Evolutionary conservation across 78 protist genomes (phyloP).

Genomic region (Goniomonas avonlea): DNA sequence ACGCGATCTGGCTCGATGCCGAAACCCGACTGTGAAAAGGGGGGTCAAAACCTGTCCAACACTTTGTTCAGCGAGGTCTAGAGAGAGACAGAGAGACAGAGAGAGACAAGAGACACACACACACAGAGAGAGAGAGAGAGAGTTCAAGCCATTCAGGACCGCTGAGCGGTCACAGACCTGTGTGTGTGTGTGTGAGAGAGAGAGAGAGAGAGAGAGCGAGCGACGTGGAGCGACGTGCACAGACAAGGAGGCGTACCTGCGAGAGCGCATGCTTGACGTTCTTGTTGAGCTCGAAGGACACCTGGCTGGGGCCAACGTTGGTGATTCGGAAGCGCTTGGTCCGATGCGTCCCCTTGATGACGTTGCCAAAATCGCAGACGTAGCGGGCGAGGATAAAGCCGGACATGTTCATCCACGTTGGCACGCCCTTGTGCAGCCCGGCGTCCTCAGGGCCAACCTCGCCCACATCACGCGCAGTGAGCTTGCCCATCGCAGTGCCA

Average conservation of each 20-base stretch:
- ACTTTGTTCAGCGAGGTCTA: background rate
- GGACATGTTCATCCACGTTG: background rate
- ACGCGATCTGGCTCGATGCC: slow-evolving; percentile 29
- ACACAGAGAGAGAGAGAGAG: no score
- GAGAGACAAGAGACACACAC: no score
- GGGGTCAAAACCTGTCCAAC: background rate
- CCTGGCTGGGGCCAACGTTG: slow-evolving; percentile 35
- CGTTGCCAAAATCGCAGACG: slow-evolving; percentile 58
- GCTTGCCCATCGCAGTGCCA: no score
- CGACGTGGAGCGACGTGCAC: no score
- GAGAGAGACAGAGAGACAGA: background rate
- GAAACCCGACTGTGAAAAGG: slow-evolving; percentile 17
- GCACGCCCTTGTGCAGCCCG: no score
- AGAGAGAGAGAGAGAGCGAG: background rate
- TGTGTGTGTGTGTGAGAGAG: background rate
- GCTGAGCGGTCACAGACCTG: no score
- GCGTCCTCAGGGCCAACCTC: no score
- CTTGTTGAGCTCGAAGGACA: slow-evolving; percentile 26
- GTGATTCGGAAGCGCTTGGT: slow-evolving; percentile 8
- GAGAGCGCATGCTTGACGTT: no score
- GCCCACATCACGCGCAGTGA: no score
- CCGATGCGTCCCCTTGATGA: slow-evolving; percentile 25
- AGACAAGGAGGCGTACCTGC: no score
- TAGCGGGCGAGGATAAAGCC: slow-evolving; percentile 15
- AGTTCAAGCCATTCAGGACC: no score